Evolutionary conservation across 2,329 filamentous ascomycete genomes (phyloP).

Genomic region (Taxawa tesnikishii): DNA sequence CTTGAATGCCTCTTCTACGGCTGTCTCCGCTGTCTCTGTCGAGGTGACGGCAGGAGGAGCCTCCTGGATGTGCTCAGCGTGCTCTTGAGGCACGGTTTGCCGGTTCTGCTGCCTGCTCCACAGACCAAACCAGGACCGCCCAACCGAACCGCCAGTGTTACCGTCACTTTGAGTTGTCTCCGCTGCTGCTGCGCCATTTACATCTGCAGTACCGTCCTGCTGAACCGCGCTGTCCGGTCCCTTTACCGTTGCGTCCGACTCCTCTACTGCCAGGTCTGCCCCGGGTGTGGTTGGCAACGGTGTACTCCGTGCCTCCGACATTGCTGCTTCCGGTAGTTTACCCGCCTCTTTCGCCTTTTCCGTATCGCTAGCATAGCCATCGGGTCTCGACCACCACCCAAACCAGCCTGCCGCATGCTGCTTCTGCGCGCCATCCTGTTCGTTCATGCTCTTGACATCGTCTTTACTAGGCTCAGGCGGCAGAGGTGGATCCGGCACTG

Average conservation of each 20-base stretch:
- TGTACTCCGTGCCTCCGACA: slow-evolving; percentile 26
- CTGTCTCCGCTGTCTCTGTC: slow-evolving; percentile 5
- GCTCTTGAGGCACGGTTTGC: slow-evolving; percentile 16
- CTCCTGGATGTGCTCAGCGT: slow-evolving; percentile 10
- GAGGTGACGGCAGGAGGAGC: slow-evolving; percentile 7
- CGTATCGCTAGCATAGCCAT: slow-evolving; percentile 26
- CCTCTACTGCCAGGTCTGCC: neutral
- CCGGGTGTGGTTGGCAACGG: slow-evolving; percentile 24
- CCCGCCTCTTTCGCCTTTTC: slow-evolving; percentile 22
- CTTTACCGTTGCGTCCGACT: neutral
- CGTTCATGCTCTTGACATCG: slow-evolving; percentile 9
- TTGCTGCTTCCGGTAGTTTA: slow-evolving; percentile 10
- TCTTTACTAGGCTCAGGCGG: slow-evolving; percentile 27
- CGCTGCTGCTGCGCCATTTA: too few species aligned
- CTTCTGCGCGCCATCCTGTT: slow-evolving; percentile 10
- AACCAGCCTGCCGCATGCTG: slow-evolving; percentile 25
- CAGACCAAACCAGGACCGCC: slow-evolving; percentile 35
- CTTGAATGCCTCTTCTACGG: slow-evolving; percentile 7
- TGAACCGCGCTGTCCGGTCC: too few species aligned
- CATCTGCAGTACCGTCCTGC: too few species aligned
- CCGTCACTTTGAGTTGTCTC: too few species aligned
- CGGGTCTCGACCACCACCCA: slow-evolving; percentile 39
- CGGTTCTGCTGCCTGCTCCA: slow-evolving; percentile 37
- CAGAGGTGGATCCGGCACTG: slow-evolving; percentile 26
- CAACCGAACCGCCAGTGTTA: too few species aligned